Conservation (phyloP, 129 eudicot genomes). For the Centrapalus pauciflorus region DNA sequence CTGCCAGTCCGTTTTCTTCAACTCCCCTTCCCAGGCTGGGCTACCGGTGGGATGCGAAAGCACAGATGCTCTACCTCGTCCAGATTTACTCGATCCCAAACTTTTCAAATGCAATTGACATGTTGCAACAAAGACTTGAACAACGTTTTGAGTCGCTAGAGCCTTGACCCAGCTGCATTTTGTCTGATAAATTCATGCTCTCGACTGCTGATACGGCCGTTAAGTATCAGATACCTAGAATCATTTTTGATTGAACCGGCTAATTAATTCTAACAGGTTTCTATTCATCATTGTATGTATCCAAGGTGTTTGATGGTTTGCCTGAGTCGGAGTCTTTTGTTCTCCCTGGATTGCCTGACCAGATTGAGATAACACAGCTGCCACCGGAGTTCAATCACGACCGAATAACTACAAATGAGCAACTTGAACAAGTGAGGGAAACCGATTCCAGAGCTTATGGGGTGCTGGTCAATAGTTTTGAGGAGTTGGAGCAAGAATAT, state of each 20-base stretch:
- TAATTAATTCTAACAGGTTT: conserved; percentile 52
- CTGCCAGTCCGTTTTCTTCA: conserved; percentile 29
- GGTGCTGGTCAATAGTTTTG: conserved; percentile 47
- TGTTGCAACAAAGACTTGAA: conserved; percentile 33
- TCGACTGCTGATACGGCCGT: conserved; percentile 44
- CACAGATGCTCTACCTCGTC: conserved; percentile 33
- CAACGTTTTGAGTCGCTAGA: conserved; percentile 25
- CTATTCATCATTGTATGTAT: conserved; percentile 26
- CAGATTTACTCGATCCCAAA: conserved; percentile 16
- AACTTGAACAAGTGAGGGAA: conserved; percentile 21
- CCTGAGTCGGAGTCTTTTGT: conserved; percentile 30
- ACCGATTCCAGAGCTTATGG: conserved; percentile 36
- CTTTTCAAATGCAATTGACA: conserved; percentile 21
- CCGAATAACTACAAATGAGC: neutral
- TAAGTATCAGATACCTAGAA: conserved; percentile 39
- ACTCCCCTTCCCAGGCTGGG: conserved; percentile 46
- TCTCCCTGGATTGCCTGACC: conserved; percentile 55
- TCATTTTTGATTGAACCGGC: conserved; percentile 48
- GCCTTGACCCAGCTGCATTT: conserved; percentile 37
- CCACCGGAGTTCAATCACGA: conserved; percentile 29
- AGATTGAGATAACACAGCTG: conserved; percentile 44
- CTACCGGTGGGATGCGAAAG: conserved; percentile 62
- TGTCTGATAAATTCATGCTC: conserved; percentile 37
- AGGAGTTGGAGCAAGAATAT: conserved; percentile 55
- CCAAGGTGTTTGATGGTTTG: conserved; percentile 10